Percentiles rank a stretch among this genome's conserved stretches.
Evolutionary conservation across 179 eudicot genomes (phyloP).

Genomic region (Patellifolia procumbens): DNA sequence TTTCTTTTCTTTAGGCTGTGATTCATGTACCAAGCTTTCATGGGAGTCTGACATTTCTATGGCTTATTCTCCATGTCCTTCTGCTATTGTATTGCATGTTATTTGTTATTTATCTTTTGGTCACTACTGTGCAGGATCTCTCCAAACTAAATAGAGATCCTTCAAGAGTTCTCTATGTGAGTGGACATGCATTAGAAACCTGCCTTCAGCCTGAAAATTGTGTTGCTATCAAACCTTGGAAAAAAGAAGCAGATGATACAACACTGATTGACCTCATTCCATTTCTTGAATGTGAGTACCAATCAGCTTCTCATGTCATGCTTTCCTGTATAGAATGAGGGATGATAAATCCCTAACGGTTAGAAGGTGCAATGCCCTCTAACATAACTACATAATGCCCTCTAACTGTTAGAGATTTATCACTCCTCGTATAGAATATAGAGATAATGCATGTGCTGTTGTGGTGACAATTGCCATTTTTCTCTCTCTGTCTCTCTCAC

Average conservation of each 20-base stretch:
- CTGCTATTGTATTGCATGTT: not conserved
- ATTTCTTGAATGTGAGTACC: slow-evolving; percentile 47
- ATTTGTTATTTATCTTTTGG: not conserved
- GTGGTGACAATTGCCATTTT: not conserved
- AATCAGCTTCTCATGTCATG: not conserved
- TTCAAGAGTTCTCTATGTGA: slow-evolving; percentile 57
- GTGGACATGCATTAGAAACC: slow-evolving; percentile 68
- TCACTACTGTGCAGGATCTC: slow-evolving; percentile 58
- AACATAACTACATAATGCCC: too few relatives aligned
- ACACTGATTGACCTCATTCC: slow-evolving; percentile 74
- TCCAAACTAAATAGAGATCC: slow-evolving; percentile 78
- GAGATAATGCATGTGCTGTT: not conserved
- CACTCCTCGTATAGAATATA: too few relatives aligned
- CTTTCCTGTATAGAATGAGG: not conserved
- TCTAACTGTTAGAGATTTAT: too few relatives aligned
- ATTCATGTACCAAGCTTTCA: not conserved
- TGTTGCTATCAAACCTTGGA: slow-evolving; percentile 70
- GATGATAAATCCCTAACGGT: too few relatives aligned
- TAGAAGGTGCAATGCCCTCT: too few relatives aligned
- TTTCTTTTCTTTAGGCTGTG: not conserved
- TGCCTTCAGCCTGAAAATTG: slow-evolving; percentile 73
- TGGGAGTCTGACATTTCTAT: not conserved
- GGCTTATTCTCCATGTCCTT: not conserved
- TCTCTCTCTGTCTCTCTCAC: not conserved
- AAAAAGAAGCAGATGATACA: slow-evolving; percentile 66